Conservation (phyloP, 257 asterid genomes). For the Nicotiana otophora region DNA sequence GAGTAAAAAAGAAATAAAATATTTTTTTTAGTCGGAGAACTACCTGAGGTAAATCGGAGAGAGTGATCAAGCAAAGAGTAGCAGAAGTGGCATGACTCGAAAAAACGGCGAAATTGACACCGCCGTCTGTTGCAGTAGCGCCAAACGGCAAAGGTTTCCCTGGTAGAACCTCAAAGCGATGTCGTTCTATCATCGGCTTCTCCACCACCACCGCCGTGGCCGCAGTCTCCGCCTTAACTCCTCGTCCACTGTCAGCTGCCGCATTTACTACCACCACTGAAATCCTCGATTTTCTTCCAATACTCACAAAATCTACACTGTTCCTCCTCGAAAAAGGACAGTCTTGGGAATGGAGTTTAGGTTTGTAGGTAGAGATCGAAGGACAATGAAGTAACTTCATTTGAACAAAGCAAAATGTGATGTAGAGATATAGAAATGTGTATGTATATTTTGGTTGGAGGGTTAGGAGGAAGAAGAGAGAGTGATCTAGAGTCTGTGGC, state of each 20-base stretch:
- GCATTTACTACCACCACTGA: slow-evolving; percentile 14
- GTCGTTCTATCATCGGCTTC: slow-evolving; percentile 36
- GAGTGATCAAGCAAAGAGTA: slow-evolving; percentile 64
- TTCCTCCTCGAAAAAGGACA: not conserved
- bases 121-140: slow-evolving; percentile 76
- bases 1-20: too few species aligned
- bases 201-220: slow-evolving; percentile 65
- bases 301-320: not conserved
- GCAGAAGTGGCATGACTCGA: slow-evolving; percentile 72
- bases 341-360: slow-evolving; percentile 15
- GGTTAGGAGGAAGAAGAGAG: not conserved
- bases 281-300: slow-evolving; percentile 9
- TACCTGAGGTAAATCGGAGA: slow-evolving; percentile 63
- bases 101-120: slow-evolving; percentile 69
- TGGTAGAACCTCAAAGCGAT: slow-evolving; percentile 49
- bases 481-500: not conserved
- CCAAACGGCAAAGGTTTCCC: slow-evolving; percentile 89
- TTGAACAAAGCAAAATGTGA: not conserved
- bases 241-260: slow-evolving; percentile 28
- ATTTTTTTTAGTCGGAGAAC: not conserved
- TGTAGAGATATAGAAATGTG: not conserved
- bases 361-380: slow-evolving; percentile 12
- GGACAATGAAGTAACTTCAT: slow-evolving; percentile 30
- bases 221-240: slow-evolving; percentile 45
- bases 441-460: not conserved